Base-by-base conservation (phyloP, 2,329 filamentous ascomycete species). In the Aspergillus fructus region DNA sequence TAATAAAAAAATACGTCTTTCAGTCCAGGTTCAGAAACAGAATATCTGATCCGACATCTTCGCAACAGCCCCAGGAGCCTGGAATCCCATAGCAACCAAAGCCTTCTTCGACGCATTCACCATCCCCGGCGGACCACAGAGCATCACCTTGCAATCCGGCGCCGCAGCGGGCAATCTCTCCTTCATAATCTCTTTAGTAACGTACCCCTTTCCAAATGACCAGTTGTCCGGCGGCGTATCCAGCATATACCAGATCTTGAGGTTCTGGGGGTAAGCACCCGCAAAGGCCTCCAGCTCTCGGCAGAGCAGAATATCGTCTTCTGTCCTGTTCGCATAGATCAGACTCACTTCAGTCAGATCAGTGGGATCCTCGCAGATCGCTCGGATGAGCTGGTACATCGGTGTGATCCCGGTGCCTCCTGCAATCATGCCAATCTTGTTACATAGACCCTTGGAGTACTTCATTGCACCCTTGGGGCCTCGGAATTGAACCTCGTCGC, bases 81-180 rank as follows among this genome's bases (percentile, higher is more conserved):
- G 71, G 59, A 81, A 86, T 0, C 83, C 84, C 37, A 86, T 56
- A 9, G 71, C 71, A 0, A 71, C 72, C 59, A 85, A 66, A 7
- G 71, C 73, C 64, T 78, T 81, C 73, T 85, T 87, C 13, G 79
- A 76, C 0, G 82, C 83, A 45, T 80, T 80, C 4, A 87, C 73
- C 83, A 88, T 84, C 0, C 79, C 80, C 0, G 85, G 85, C 0
- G 85, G 85, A 0, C 85, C 85, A 62, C 85, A 88, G 1, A 87
- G 70, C 74, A 86, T 74, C 7, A 85, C 67, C 67, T 84, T 86
- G 2, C 77, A 76, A 13, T 83, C 79, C 0, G 65, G 45, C 0
- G 71, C 73, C 0, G 83, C 70, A 0, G 64, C 61, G 1, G 84
- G 83, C 48, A 88, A 72, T 34, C 67, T 74, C 58, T 82, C 74